Percentiles rank a stretch among this genome's conserved stretches.
Evolutionary conservation across 495 filamentous ascomycete genomes (phyloP).

Genomic region (Cetradonia linearis): DNA sequence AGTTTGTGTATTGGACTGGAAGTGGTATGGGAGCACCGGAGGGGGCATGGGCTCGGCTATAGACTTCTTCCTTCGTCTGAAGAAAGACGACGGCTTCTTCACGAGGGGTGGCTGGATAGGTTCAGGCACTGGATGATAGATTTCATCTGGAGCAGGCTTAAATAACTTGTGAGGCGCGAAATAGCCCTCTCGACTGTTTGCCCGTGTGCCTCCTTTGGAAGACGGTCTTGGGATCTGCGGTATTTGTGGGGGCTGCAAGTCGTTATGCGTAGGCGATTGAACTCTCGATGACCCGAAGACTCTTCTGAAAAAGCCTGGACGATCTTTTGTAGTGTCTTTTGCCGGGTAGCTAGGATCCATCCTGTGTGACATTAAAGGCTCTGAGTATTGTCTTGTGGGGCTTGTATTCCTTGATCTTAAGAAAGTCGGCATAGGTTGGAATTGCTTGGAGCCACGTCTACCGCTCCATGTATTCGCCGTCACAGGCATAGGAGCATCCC

Average conservation of each 20-base stretch:
- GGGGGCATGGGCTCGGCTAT: constrained; percentile 45
- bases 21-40: constrained; percentile 36
- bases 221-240: constrained; percentile 6
- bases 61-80: constrained; percentile 86
- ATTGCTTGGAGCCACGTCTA: constrained; percentile 12
- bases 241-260: constrained; percentile 11
- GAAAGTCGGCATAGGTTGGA: constrained; percentile 12
- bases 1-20: constrained; percentile 27
- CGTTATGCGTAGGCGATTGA: constrained; percentile 20
- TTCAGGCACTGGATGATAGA: constrained; percentile 37
- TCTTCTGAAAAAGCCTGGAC: constrained; percentile 82
- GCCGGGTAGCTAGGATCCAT: not conserved
- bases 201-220: constrained; percentile 4
- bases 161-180: constrained; percentile 13
- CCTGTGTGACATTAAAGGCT: constrained; percentile 12
- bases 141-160: constrained; percentile 20
- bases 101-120: constrained; percentile 49
- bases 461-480: constrained; percentile 6
- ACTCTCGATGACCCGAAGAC: constrained; percentile 64
- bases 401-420: constrained; percentile 16
- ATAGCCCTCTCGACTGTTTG: constrained; percentile 11
- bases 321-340: constrained; percentile 44
- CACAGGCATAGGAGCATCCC: constrained; percentile 9
- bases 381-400: constrained; percentile 12
- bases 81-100: constrained; percentile 89